Percentiles rank a stretch among this genome's conserved stretches.
Evolutionary conservation across 768 basidiomycete genomes (phyloP).

Genomic region (Suillus sp.): DNA sequence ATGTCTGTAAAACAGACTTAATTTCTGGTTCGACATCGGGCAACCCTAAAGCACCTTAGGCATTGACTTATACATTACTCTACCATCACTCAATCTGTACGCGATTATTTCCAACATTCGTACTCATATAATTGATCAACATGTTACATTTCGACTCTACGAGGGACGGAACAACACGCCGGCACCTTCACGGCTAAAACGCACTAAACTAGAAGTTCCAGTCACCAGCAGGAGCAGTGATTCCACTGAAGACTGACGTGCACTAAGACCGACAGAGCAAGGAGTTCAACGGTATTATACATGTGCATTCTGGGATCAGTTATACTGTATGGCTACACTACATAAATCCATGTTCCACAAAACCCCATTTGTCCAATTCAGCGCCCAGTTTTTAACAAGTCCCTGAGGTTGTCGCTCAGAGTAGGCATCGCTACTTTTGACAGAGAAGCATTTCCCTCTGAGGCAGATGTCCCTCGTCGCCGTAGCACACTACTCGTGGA

Average conservation of each 20-base stretch:
- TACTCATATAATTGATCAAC: not conserved
- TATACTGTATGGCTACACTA: slow-evolving; percentile 12
- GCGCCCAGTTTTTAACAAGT: slow-evolving; percentile 53
- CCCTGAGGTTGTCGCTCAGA: slow-evolving; percentile 64
- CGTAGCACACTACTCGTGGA: slow-evolving; percentile 33
- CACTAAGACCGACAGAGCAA: not conserved
- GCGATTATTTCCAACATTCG: not conserved
- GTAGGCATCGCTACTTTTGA: slow-evolving; percentile 44
- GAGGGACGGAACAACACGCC: not conserved
- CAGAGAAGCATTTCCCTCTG: slow-evolving; percentile 11
- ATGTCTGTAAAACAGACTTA: too few relatives aligned
- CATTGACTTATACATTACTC: not conserved
- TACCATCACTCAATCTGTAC: too few relatives aligned
- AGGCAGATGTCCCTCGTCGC: slow-evolving; percentile 31
- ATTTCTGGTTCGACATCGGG: not conserved
- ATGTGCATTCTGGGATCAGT: not conserved
- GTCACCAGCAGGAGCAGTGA: not conserved
- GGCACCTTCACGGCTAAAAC: not conserved
- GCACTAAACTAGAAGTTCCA: not conserved
- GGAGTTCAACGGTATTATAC: not conserved
- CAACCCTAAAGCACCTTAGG: not conserved
- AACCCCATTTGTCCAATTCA: slow-evolving; percentile 15
- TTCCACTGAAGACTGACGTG: not conserved
- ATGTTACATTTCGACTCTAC: not conserved
- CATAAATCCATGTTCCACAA: not conserved